A percentile compares a stretch with the other conserved stretches of the same genome.
These are phyloP conservation scores for Citeromyces matritensis DNA, from an alignment of 805 yeast species.

Conservation along the genomic window DNA sequence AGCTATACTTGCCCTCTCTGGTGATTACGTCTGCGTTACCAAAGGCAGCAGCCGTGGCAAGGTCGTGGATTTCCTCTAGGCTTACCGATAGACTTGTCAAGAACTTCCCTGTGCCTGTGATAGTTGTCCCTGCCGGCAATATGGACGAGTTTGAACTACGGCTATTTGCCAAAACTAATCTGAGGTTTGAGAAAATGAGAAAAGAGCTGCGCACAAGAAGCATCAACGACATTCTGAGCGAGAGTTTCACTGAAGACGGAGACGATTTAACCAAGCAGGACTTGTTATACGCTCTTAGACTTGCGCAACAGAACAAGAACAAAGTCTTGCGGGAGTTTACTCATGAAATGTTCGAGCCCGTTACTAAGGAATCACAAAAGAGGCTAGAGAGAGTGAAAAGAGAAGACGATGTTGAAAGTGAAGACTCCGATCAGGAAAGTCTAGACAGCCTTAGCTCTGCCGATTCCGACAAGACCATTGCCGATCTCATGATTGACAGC, in stretches of 20 bases:
- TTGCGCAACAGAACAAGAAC: slow-evolving; percentile 1
- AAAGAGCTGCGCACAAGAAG: slow-evolving; percentile 6
- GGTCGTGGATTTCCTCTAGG: slow-evolving; percentile 47
- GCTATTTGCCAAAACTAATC: slow-evolving; percentile 18
- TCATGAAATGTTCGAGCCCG: slow-evolving; percentile 1
- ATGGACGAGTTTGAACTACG: slow-evolving; percentile 34
- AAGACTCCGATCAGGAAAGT: slow-evolving; percentile 5
- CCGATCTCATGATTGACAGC: slow-evolving; percentile 10
- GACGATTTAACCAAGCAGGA: slow-evolving; percentile 5
- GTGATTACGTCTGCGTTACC: slow-evolving; percentile 44
- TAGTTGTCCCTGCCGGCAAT: slow-evolving; percentile 48
- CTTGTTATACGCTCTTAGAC: not conserved
- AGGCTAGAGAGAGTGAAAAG: not conserved
- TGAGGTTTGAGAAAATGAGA: slow-evolving; percentile 7
- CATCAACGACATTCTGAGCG: slow-evolving; percentile 6
- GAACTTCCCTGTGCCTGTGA: slow-evolving; percentile 49
- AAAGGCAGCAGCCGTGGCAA: slow-evolving; percentile 28
- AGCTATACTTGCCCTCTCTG: slow-evolving; percentile 45
- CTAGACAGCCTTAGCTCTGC: slow-evolving; percentile 6
- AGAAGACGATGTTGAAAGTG: not conserved
- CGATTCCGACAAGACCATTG: slow-evolving; percentile 3
- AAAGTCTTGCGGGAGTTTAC: not conserved
- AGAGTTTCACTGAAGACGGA: slow-evolving; percentile 7
- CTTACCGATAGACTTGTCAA: slow-evolving; percentile 51
- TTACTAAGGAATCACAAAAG: not conserved